Evolutionary conservation across 805 yeast genomes (phyloP).

Genomic region (Yarrowia sp.): DNA sequence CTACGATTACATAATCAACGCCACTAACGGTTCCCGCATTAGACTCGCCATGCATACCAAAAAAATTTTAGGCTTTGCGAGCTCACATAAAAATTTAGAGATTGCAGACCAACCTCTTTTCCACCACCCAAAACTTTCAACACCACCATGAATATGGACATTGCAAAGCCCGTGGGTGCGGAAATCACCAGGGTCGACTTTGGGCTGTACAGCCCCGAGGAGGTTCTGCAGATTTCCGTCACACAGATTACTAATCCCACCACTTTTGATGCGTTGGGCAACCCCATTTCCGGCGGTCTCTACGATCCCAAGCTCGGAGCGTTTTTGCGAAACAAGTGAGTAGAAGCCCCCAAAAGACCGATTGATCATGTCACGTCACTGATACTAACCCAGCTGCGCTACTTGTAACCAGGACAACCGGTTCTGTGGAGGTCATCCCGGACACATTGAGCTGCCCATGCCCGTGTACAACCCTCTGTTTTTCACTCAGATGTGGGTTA

Average conservation of each 20-base stretch:
- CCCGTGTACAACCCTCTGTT: conserved; percentile 95
- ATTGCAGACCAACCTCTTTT: background rate
- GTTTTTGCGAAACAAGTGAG: conserved; percentile 71
- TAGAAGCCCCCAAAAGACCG: background rate
- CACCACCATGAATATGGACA: conserved; percentile 69
- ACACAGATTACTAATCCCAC: conserved; percentile 95
- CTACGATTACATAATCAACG: conserved; percentile 4
- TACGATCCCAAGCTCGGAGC: conserved; percentile 97
- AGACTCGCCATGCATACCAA: conserved; percentile 14
- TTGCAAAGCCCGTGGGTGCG: conserved; percentile 95
- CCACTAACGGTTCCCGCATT: background rate
- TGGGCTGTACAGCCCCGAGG: conserved; percentile 80
- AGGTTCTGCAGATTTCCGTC: conserved; percentile 85
- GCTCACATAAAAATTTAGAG: conserved; percentile 4
- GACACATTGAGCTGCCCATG: conserved; percentile 95
- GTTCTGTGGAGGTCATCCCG: conserved; percentile 97
- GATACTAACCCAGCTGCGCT: conserved; percentile 60
- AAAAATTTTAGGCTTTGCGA: conserved; percentile 17
- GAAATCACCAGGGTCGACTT: conserved; percentile 93
- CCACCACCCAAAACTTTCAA: conserved; percentile 1
- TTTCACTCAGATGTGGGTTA: conserved; percentile 86
- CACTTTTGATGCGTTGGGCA: conserved; percentile 95
- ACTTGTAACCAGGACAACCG: conserved; percentile 96
- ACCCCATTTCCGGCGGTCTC: conserved; percentile 91
- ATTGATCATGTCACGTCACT: background rate